phyloP scores from a whole-genome alignment of 2,329 filamentous ascomycete species.

The Aspergillus japonicus region DNA sequence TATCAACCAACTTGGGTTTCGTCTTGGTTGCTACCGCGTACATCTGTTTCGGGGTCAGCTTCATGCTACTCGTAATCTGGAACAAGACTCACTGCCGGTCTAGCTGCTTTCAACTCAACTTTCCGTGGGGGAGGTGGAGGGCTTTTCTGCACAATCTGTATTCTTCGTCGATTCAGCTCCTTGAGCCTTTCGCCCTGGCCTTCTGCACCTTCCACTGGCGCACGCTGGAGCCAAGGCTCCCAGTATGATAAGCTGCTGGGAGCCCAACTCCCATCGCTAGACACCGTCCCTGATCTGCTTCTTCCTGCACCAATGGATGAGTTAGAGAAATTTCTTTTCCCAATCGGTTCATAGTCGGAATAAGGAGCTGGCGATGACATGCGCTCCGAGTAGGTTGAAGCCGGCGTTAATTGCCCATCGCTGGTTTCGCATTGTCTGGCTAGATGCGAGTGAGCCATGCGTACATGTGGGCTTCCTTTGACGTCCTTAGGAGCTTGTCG shows the following conservation, averaged over 20 bases:
- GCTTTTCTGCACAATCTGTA: constrained; percentile 39
- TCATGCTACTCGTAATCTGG: not conserved
- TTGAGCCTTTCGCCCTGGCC: constrained; percentile 25
- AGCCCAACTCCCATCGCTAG: constrained; percentile 40
- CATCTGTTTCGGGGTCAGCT: constrained; percentile 22
- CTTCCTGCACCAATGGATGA: constrained; percentile 29
- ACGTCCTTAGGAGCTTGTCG: constrained; percentile 10
- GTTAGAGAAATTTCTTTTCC: constrained; percentile 14
- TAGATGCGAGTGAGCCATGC: constrained; percentile 34
- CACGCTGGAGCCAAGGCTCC: constrained; percentile 39
- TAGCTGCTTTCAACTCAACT: constrained; percentile 15
- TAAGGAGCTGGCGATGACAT: constrained; percentile 15
- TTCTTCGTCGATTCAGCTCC: constrained; percentile 35
- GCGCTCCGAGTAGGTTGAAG: constrained; percentile 12
- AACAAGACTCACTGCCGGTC: constrained; percentile 24
- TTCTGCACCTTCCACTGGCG: constrained; percentile 31
- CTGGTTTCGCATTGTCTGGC: constrained; percentile 28
- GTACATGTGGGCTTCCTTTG: constrained; percentile 29
- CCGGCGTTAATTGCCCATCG: constrained; percentile 14
- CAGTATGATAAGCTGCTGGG: constrained; percentile 39
- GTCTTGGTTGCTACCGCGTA: constrained; percentile 38
- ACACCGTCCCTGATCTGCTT: constrained; percentile 34
- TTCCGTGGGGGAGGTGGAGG: constrained; percentile 27
- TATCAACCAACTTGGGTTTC: constrained; percentile 40
- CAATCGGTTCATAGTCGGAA: constrained; percentile 14